Percentiles rank a stretch among this genome's conserved stretches.
These are phyloP conservation scores for Piper betle DNA, from an alignment of 164 flowering plant species.

Conservation along the genomic window DNA sequence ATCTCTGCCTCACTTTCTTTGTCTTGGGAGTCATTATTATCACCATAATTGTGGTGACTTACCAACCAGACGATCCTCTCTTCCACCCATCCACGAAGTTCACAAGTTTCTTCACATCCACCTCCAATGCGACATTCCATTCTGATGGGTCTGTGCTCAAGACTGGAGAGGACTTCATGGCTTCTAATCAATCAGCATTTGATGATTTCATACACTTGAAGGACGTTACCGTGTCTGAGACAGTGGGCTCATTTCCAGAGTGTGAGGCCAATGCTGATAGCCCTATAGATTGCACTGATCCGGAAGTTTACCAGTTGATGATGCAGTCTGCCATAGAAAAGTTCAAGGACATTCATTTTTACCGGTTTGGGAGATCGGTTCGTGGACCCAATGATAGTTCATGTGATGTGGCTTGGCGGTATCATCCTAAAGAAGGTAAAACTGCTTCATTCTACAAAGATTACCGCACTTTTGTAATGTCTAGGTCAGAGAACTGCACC, in stretches of 20 bases:
- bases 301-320: conserved; percentile 73
- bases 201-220: conserved; percentile 39
- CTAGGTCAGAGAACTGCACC: conserved; percentile 49
- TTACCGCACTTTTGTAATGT: conserved; percentile 60
- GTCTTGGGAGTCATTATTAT: conserved; percentile 69
- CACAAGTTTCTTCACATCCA: conserved; percentile 53
- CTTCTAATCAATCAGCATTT: conserved; percentile 50
- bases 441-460: conserved; percentile 74
- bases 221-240: conserved; percentile 28
- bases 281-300: conserved; percentile 60
- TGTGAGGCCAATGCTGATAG: conserved; percentile 29
- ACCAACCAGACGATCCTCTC: conserved; percentile 82
- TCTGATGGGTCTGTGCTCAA: conserved; percentile 51
- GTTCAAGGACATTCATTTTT: conserved; percentile 77
- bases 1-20: conserved; percentile 59
- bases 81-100: conserved; percentile 70
- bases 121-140: conserved; percentile 65
- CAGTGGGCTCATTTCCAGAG: conserved; percentile 1
- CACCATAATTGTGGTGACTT: conserved; percentile 79
- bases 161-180: conserved; percentile 80
- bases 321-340: conserved; percentile 61
- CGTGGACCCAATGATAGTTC: conserved; percentile 41
- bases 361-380: conserved; percentile 75
- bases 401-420: conserved; percentile 97
- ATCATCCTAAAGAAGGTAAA: conserved; percentile 86